Evolutionary conservation across 768 basidiomycete genomes (phyloP), one percentile per base, ranked within the genome.

Genomic region (Kwoniella dendrophila): DNA sequence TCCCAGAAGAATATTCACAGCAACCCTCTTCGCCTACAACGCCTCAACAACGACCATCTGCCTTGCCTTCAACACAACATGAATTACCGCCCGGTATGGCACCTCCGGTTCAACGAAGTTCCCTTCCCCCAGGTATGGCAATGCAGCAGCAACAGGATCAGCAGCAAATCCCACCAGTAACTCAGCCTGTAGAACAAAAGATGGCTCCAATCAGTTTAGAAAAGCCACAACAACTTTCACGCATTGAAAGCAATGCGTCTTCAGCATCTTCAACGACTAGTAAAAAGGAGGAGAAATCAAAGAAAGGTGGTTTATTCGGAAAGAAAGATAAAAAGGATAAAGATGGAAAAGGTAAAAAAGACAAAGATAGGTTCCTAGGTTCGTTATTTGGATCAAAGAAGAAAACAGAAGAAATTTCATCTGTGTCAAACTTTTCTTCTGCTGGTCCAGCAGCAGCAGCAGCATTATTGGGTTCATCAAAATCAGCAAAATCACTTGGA

Each of bases 351-450:
- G 65, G 67, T 51, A 83, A 85, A 69, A 84, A 83, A 75, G 83
- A 85, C 64, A 82, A 82, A 45, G 72, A 76, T 20, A 84, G 92
- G 1, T 96, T 97, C 82, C 92, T 98, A 67, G 92, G 92, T 1
- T 91, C 90, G 11, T 82, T 97, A 3, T 97, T 97, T 76, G 87
- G 91, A 24, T 83, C 87, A 67, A 96, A 93, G 84, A 87, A 87
- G 69, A 88, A 90, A 41, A 90, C 94, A 44, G 70, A 74, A 34
- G 64, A 70, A 1, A 43, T 72, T 1, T 63, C 75, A 3, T 62
- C 75, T 2, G 66, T 70, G 1, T 34, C 73, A 1, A 73, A 70
- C 58, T 67, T 70, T 14, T 72, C 74, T 7, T 71, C 73, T 5
- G 63, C 73, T n/a, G 92, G 90, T 38, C 87, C 90, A 29, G 91